Conservation (phyloP, 768 basidiomycete species). For the Kwoniella sp. region DNA sequence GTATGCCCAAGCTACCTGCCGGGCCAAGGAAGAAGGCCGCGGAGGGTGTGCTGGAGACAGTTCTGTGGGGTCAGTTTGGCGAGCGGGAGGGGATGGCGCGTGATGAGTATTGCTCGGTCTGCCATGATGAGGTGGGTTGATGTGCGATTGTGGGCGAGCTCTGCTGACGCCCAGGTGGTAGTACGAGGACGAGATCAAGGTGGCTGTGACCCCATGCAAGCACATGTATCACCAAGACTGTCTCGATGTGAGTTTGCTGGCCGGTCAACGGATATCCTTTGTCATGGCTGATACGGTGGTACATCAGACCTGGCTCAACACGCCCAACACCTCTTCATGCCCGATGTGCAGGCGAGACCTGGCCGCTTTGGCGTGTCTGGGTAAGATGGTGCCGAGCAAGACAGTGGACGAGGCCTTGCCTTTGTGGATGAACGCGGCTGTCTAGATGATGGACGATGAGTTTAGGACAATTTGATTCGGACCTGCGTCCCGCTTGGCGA, state of each 20-base stretch:
- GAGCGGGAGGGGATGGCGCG: constrained; percentile 18
- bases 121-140: constrained; percentile 42
- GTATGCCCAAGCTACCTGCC: constrained; percentile 8
- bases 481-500: no score
- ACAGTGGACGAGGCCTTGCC: constrained; percentile 24
- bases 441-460: no score
- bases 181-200: constrained; percentile 22
- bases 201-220: constrained; percentile 38
- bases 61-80: constrained; percentile 8
- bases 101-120: constrained; percentile 36
- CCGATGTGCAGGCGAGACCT: constrained; percentile 44
- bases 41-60: constrained; percentile 14
- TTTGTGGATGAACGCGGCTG: constrained; percentile 28
- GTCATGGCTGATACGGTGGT: no score
- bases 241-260: constrained; percentile 26
- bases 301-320: constrained; percentile 37
- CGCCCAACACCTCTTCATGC: constrained; percentile 32
- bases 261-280: no score
- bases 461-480: no score
- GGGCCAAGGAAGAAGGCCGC: constrained; percentile 7
- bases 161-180: constrained; percentile 4
- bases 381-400: constrained; percentile 19
- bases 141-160: neutral
- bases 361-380: constrained; percentile 26
- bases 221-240: constrained; percentile 44